These are phyloP conservation scores for Albugo laibachii DNA, from an alignment of 352 stramenopile genomes.

Conservation along the genomic window DNA sequence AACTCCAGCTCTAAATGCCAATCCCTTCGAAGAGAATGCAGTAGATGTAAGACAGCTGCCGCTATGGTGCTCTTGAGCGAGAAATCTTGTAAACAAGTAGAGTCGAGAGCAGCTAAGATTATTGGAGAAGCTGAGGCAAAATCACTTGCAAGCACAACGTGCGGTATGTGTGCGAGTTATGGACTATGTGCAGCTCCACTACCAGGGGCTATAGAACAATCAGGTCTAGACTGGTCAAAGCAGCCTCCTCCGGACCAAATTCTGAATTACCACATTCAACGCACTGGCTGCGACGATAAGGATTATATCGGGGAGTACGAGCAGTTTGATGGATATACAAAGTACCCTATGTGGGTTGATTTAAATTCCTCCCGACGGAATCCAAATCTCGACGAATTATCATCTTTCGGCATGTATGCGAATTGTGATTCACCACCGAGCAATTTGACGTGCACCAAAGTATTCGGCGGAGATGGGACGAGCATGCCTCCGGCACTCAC, in stretches of 20 bases:
- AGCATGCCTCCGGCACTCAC: constrained; percentile 18
- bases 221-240: constrained; percentile 32
- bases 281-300: constrained; percentile 45
- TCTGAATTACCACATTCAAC: constrained; percentile 26
- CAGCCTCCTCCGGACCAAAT: constrained; percentile 12
- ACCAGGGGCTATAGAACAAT: constrained; percentile 28
- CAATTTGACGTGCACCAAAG: constrained; percentile 35
- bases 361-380: constrained; percentile 23
- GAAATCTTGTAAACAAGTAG: constrained; percentile 18
- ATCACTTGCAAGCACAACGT: constrained; percentile 16
- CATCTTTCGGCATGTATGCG: constrained; percentile 26
- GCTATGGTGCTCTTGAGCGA: constrained; percentile 19
- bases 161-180: constrained; percentile 18
- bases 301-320: constrained; percentile 36
- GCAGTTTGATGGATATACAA: constrained; percentile 31
- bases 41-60: constrained; percentile 16
- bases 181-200: constrained; percentile 41
- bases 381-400: constrained; percentile 34
- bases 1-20: no score
- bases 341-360: constrained; percentile 24
- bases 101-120: constrained; percentile 19
- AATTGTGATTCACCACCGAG: constrained; percentile 21
- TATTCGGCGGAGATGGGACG: constrained; percentile 26
- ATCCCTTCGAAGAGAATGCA: constrained; percentile 5
- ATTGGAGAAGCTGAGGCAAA: constrained; percentile 19